Percentiles rank a stretch among this genome's conserved stretches.
Evolutionary conservation across 2,329 filamentous ascomycete species (phyloP).

Genomic region (Dissoconium aciculare): DNA sequence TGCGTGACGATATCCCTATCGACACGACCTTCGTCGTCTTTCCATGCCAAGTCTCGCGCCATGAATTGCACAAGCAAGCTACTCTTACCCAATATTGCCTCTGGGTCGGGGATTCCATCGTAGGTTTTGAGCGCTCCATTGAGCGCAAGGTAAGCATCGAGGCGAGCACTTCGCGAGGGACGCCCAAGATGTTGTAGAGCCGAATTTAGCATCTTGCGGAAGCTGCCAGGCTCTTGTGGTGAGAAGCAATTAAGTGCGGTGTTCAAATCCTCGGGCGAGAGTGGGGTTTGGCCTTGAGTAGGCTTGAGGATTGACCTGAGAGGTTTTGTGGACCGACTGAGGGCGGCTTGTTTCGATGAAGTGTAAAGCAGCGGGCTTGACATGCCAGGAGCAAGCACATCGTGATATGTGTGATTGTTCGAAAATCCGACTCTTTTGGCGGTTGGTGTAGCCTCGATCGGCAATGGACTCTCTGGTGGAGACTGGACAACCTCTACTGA

Average conservation of each 20-base stretch:
- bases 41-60: conserved; percentile 59
- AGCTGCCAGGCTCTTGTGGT: conserved; percentile 40
- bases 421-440: conserved; percentile 49
- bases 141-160: conserved; percentile 78
- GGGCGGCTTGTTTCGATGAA: conserved; percentile 24
- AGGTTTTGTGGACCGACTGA: conserved; percentile 39
- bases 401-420: conserved; percentile 39
- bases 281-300: conserved; percentile 29
- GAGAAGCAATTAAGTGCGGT: conserved; percentile 29
- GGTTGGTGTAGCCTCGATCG: conserved; percentile 23
- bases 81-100: conserved; percentile 62
- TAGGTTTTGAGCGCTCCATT: conserved; percentile 64
- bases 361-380: conserved; percentile 25
- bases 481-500: too few species aligned
- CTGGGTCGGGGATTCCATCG: conserved; percentile 62
- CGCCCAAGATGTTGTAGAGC: conserved; percentile 67
- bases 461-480: too few species aligned
- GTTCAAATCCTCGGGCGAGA: conserved; percentile 24
- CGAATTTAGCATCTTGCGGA: conserved; percentile 72
- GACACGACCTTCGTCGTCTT: conserved; percentile 30
- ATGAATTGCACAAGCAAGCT: conserved; percentile 66
- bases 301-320: conserved; percentile 73
- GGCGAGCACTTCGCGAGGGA: conserved; percentile 52
- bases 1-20: conserved; percentile 63
- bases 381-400: conserved; percentile 11